Conservation (phyloP, 2,329 filamentous ascomycete genomes). For the Chalaropsis ovoidea region DNA sequence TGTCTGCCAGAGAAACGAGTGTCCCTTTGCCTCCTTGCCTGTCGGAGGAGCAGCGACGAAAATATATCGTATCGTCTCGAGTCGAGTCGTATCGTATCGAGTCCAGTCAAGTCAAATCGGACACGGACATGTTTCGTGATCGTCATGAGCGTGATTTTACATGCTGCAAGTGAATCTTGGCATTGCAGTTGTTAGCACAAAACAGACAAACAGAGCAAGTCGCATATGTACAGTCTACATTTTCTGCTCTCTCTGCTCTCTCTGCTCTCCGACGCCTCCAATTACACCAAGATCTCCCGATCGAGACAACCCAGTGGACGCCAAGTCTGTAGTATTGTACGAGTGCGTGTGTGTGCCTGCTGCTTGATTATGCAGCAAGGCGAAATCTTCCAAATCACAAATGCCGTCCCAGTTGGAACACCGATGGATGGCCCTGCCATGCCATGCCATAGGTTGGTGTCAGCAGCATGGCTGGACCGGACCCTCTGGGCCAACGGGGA, state of each 20-base stretch:
- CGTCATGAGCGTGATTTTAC: constrained; percentile 2
- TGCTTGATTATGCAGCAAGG: not conserved
- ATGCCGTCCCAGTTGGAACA: not conserved
- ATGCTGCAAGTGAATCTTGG: not conserved
- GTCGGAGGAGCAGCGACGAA: too few relatives aligned
- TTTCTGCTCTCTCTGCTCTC: too few relatives aligned
- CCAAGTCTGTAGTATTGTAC: not conserved
- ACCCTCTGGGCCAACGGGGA: not conserved
- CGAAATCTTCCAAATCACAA: not conserved
- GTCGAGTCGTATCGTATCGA: not conserved
- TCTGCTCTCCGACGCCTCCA: too few relatives aligned
- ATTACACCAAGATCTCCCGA: not conserved
- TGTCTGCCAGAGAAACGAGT: too few relatives aligned
- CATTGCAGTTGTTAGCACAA: not conserved
- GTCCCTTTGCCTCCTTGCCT: too few relatives aligned
- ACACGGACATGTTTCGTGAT: not conserved
- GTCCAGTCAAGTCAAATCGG: not conserved
- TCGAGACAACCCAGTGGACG: not conserved
- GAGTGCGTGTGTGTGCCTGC: not conserved
- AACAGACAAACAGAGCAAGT: not conserved
- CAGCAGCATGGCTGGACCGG: not conserved
- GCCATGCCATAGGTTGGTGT: not conserved
- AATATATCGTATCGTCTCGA: too few relatives aligned
- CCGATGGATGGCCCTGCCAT: not conserved
- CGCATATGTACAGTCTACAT: too few relatives aligned